Evolutionary conservation across 768 basidiomycete genomes (phyloP), one percentile per base, ranked within the genome.

Genomic region (Cystofilobasidium capitatum): DNA sequence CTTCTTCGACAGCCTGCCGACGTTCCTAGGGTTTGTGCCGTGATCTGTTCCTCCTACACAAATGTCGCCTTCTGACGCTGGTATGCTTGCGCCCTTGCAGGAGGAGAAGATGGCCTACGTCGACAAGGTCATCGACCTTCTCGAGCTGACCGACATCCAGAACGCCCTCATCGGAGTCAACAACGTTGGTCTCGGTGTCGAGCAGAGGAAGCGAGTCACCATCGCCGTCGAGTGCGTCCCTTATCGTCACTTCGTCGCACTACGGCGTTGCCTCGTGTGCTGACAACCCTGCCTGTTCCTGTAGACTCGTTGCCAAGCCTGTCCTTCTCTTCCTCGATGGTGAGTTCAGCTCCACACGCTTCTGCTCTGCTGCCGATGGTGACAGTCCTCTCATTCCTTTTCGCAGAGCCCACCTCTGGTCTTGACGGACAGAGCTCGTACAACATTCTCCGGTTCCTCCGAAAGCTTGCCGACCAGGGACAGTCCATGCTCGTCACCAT

Each of bases 401-500:
- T 24, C 54, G 49, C 40, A 2, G 33, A 68, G 64, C 77, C 77
- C 17, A 79, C 78, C 31, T 79, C 78, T 20, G 79, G 79, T 68
- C 74, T 81, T 65, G 89, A 91, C 75, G 89, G 88, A 5, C 88
- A 90, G 75, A 88, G 86, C 62, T 89, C 89, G 5, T 89, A 88
- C 88, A 85, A 85, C 4, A 89, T 91, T 26, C 76, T 78, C 49
- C 75, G 76, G 2, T 89, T 92, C 79, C 79, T 92, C 51, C 81
- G 86, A 13, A 82, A 84, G 55, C 83, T 92, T 36, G 88, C 89
- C 10, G 82, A 87, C 67, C 83, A 82, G 69, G 91, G 91, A 0
- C 90, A 91, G 74, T 63, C 69, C 44, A 91, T 93, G 71, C 79
- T 93, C n/a, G 92, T 90, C 85, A 93, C 88, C 80, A 90, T 78